A percentile compares a stretch with the other conserved stretches of the same genome.
Evolutionary conservation across 306 rosid species (phyloP).

Genomic region (Clitoria ternatea): DNA sequence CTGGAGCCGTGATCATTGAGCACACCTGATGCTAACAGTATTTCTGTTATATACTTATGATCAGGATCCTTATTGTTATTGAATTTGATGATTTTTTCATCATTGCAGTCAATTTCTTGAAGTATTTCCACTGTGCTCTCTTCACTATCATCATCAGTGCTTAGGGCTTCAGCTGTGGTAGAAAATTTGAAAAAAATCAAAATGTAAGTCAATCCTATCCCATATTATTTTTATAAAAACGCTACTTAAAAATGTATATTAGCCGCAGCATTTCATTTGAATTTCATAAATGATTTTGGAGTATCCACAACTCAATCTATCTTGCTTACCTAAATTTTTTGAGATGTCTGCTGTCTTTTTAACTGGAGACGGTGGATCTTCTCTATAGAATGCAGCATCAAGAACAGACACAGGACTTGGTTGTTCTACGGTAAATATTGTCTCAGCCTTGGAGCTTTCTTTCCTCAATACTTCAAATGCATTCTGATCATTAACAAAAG

Average conservation of each 20-base stretch:
- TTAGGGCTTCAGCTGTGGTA: constrained; percentile 46
- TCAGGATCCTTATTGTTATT: constrained; percentile 49
- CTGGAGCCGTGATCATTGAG: constrained; percentile 39
- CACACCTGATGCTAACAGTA: constrained; percentile 62
- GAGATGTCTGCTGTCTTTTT: constrained; percentile 62
- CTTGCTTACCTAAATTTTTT: constrained; percentile 33
- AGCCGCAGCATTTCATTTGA: neutral
- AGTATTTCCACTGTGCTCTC: constrained; percentile 35
- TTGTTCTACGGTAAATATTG: constrained; percentile 51
- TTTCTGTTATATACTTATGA: constrained; percentile 63
- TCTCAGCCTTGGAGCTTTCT: constrained; percentile 34
- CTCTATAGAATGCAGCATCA: constrained; percentile 75
- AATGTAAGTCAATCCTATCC: neutral
- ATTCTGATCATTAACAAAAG: constrained; percentile 40
- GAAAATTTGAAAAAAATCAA: constrained; percentile 32
- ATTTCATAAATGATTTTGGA: neutral
- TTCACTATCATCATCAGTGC: constrained; percentile 37
- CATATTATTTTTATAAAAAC: neutral
- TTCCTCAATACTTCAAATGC: constrained; percentile 33
- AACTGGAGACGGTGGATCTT: constrained; percentile 91
- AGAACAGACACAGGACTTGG: constrained; percentile 96
- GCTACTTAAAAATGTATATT: neutral
- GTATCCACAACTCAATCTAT: neutral
- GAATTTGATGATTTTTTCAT: constrained; percentile 31
- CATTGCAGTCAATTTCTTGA: constrained; percentile 28